A percentile compares a stretch with the other conserved stretches of the same genome.
These are phyloP conservation scores for Tilletia caries DNA, from an alignment of 1,284 basidiomycete genomes.

Conservation along the genomic window DNA sequence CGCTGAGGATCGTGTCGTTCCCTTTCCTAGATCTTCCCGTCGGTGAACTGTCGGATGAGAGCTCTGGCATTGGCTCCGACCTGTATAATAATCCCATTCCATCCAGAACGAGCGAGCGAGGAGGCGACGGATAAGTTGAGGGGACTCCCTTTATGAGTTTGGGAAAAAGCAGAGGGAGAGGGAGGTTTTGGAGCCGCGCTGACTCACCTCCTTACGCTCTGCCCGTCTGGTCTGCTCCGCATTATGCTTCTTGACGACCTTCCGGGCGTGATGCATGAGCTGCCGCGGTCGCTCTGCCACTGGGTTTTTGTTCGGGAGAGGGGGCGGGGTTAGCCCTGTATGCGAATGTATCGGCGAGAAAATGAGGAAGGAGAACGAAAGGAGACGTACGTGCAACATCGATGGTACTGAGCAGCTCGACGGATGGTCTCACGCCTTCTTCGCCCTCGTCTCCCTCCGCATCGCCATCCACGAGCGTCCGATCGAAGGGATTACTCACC, in stretches of 20 bases:
- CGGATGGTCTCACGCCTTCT: background rate
- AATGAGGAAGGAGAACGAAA: no score
- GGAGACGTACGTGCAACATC: background rate
- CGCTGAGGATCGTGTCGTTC: no score
- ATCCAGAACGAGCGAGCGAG: no score
- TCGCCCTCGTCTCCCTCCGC: background rate
- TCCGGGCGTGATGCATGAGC: background rate
- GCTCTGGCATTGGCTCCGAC: background rate
- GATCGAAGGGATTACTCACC: background rate
- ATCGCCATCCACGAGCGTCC: background rate
- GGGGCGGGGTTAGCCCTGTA: no score
- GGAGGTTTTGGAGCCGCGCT: no score
- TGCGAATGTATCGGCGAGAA: no score
- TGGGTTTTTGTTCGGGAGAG: background rate
- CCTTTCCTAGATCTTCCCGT: background rate
- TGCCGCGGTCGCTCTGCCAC: background rate
- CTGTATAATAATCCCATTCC: background rate
- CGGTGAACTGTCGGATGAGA: background rate
- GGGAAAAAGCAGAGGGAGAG: no score
- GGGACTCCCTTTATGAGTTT: no score
- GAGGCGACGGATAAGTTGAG: no score
- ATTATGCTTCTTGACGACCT: slow-evolving; percentile 3
- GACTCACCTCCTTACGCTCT: slow-evolving; percentile 6
- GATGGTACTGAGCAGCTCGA: background rate
- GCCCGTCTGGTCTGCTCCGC: background rate